Evolutionary conservation across 2,329 filamentous ascomycete genomes (phyloP), one percentile per base, ranked within the genome.

Genomic region (Hymenoscyphus infarciens): DNA sequence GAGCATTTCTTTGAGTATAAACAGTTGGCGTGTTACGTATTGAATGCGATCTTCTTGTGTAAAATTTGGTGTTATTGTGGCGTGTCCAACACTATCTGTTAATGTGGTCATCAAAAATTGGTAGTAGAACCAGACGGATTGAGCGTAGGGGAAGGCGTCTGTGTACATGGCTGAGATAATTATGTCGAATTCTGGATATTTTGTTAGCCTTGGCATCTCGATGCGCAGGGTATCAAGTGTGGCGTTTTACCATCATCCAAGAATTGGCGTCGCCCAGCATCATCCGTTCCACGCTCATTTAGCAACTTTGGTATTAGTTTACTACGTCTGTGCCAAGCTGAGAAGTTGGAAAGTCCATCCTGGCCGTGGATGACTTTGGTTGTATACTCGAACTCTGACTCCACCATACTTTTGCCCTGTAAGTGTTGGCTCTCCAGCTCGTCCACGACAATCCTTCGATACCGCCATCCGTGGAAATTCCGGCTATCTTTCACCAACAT

Each of bases 381-480:
- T 1, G 95, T 97, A 76, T 97, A 98, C 39, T 85, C 86, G 68
- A 97, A 95, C 75, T 99, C 95, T 16, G 82, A 73, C 75, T 96
- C 88, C 1, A 85, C 86, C 81, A 96, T 85, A 74, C 85, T 90
- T 57, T 76, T 75, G 1, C 82, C 83, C 5, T 77, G 73, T 5
- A 87, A 75, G 15, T 70, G 75, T 0, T 76, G 53, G 61, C 83
- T 84, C 75, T 97, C 91, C 1, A 98, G 81, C 63, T 87, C 83
- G n/a, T 82, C 78, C 2, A 97, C 87, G 5, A 97, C 87, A 60
- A 86, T 84, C 56, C 92, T 86, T 59, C 95, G 83, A 75, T 99
- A 99, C 53, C 89, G 88, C 95, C 95, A 99, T 35, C 94, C 95
- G 74, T 98, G 95, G 74, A 97, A 99, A 74, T 99, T 99, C 58